Evolutionary conservation across 495 filamentous ascomycete species (phyloP).

Genomic region (Bombardia bombarda): DNA sequence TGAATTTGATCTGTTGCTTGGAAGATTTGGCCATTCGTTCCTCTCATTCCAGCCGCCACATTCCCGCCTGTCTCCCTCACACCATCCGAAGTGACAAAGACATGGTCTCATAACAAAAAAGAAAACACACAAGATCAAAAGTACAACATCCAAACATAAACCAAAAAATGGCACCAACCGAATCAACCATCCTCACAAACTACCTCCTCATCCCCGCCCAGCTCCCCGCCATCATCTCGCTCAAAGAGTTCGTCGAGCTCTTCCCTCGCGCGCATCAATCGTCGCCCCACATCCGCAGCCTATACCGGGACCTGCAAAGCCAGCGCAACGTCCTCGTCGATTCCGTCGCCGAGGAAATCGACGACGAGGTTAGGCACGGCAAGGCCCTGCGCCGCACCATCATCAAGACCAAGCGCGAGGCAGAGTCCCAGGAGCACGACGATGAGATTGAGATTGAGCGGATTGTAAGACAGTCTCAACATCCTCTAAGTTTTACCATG

Average conservation of each 20-base stretch:
- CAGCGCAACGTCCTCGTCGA: slow-evolving; percentile 63
- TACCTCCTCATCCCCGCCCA: slow-evolving; percentile 72
- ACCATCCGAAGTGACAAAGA: background rate
- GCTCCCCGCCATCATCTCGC: slow-evolving; percentile 61
- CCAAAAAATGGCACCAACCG: slow-evolving; percentile 74
- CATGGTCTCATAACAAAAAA: background rate
- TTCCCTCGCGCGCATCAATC: slow-evolving; percentile 63
- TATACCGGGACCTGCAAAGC: slow-evolving; percentile 76
- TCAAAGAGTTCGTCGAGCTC: slow-evolving; percentile 65
- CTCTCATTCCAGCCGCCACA: too few relatives aligned
- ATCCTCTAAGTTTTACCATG: too few relatives aligned
- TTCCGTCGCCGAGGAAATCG: slow-evolving; percentile 58
- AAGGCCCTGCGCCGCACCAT: slow-evolving; percentile 55
- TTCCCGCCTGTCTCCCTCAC: background rate
- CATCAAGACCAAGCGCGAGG: slow-evolving; percentile 43
- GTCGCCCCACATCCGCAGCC: slow-evolving; percentile 60
- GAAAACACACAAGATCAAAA: too few relatives aligned
- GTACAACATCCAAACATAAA: too few relatives aligned
- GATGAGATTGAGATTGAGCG: slow-evolving; percentile 64
- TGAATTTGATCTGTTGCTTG: background rate
- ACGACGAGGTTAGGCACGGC: slow-evolving; percentile 55
- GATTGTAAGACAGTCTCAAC: too few relatives aligned
- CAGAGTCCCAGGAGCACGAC: slow-evolving; percentile 48
- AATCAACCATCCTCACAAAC: slow-evolving; percentile 62
- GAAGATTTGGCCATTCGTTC: too few relatives aligned